Percentiles rank a stretch among this genome's conserved stretches.
phyloP scores from a whole-genome alignment of 352 stramenopile species.

The Pythium rishiriense region DNA sequence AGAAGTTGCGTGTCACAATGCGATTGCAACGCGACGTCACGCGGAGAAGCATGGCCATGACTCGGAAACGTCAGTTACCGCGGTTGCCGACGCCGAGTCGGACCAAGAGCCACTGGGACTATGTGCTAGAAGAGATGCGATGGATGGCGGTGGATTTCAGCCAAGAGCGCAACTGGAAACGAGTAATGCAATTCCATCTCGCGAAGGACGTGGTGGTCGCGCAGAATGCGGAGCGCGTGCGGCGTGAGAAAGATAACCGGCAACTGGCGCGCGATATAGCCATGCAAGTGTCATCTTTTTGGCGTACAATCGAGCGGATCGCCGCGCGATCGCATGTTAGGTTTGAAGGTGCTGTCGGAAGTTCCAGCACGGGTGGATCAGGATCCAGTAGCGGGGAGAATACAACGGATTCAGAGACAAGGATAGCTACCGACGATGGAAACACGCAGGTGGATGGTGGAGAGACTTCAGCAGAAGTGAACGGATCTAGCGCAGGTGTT shows the following conservation, averaged over 20 bases:
- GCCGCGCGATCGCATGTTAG: constrained; percentile 73
- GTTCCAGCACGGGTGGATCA: neutral
- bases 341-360: constrained; percentile 41
- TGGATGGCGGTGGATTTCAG: constrained; percentile 97
- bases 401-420: neutral
- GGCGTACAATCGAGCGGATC: constrained; percentile 84
- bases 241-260: constrained; percentile 62
- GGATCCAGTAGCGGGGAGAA: neutral
- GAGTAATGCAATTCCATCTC: constrained; percentile 59
- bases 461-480: constrained; percentile 14
- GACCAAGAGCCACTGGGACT: constrained; percentile 91
- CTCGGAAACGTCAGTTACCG: constrained; percentile 72
- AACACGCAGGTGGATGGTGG: constrained; percentile 5
- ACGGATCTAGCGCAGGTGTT: neutral
- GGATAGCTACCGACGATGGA: neutral
- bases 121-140: constrained; percentile 95
- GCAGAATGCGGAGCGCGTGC: constrained; percentile 65
- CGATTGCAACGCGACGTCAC: constrained; percentile 45
- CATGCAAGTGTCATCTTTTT: constrained; percentile 77
- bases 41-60: constrained; percentile 34
- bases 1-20: constrained; percentile 50
- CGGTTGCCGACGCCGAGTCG: constrained; percentile 52
- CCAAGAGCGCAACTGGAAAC: constrained; percentile 97
- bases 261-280: constrained; percentile 69
- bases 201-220: constrained; percentile 64